phyloP scores from a whole-genome alignment of 1,284 basidiomycete genomes.

The Naganishia sp. region DNA sequence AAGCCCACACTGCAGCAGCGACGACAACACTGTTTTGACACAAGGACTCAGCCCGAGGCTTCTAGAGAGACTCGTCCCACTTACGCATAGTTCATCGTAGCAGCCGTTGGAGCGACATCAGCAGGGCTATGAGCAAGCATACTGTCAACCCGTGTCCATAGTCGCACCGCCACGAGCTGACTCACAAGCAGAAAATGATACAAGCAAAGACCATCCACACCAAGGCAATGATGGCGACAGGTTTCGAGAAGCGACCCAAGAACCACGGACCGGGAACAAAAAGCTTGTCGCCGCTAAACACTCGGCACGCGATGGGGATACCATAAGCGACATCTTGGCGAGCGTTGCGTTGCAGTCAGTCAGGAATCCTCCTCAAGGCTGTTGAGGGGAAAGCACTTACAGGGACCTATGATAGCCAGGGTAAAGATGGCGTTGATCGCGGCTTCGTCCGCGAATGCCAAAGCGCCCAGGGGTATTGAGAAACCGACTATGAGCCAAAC shows the following conservation, averaged over 20 bases:
- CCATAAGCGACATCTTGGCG: conserved; percentile 41
- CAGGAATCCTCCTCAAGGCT: neutral
- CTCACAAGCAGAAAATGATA: conserved; percentile 49
- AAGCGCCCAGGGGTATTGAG: conserved; percentile 42
- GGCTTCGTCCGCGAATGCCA: conserved; percentile 44
- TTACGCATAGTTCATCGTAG: conserved; percentile 41
- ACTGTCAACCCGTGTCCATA: conserved; percentile 2
- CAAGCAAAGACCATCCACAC: conserved; percentile 48
- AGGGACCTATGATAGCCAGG: conserved; percentile 45
- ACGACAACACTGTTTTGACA: conserved; percentile 36
- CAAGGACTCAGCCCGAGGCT: neutral
- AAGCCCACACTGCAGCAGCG: conserved; percentile 43
- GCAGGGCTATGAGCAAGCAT: conserved; percentile 39
- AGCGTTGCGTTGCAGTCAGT: neutral
- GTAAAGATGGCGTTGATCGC: conserved; percentile 50
- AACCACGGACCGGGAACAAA: conserved; percentile 47
- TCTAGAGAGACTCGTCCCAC: neutral
- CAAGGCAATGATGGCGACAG: conserved; percentile 41
- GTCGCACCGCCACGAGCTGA: neutral
- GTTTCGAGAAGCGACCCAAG: conserved; percentile 40
- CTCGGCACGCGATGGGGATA: conserved; percentile 45
- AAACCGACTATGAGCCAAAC: conserved; percentile 46
- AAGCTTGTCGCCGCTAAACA: conserved; percentile 39
- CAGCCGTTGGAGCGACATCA: conserved; percentile 39
- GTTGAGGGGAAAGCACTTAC: conserved; percentile 28